phyloP scores from a whole-genome alignment of 2,329 filamentous ascomycete species.

The Talaromyces sp. region DNA sequence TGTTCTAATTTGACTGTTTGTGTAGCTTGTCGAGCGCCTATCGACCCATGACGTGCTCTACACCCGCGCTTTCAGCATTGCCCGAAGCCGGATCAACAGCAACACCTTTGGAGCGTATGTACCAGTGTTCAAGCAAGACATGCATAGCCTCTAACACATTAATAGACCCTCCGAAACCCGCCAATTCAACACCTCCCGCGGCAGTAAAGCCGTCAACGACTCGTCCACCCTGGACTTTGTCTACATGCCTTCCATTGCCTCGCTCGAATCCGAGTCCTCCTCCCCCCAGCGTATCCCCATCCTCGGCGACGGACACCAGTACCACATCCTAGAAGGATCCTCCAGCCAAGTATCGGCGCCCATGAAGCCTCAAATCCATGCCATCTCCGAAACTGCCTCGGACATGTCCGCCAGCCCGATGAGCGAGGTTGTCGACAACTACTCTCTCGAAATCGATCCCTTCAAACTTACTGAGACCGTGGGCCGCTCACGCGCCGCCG shows the following conservation, averaged over 20 bases:
- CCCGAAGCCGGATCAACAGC: constrained; percentile 44
- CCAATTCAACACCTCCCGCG: constrained; percentile 58
- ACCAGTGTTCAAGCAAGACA: too few species aligned
- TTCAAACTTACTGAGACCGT: constrained; percentile 51
- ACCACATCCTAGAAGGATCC: constrained; percentile 13
- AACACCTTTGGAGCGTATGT: constrained; percentile 34
- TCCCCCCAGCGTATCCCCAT: constrained; percentile 44
- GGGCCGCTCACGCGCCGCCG: constrained; percentile 31
- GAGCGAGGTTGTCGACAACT: constrained; percentile 54
- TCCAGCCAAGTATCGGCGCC: constrained; percentile 20
- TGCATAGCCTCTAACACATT: not conserved
- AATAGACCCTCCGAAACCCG: constrained; percentile 28
- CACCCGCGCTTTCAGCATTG: constrained; percentile 51
- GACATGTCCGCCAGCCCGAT: constrained; percentile 50
- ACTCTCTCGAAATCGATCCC: constrained; percentile 51
- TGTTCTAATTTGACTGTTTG: not conserved
- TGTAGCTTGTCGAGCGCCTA: constrained; percentile 47
- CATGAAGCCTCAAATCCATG: constrained; percentile 55
- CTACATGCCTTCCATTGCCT: constrained; percentile 51
- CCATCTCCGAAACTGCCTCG: constrained; percentile 38
- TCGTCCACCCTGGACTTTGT: constrained; percentile 59
- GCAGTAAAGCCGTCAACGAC: constrained; percentile 53
- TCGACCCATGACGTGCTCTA: constrained; percentile 49
- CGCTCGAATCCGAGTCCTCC: constrained; percentile 28
- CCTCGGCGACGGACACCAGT: constrained; percentile 36